Conservation (phyloP, 129 eudicot species). For the Arctium lappa region DNA sequence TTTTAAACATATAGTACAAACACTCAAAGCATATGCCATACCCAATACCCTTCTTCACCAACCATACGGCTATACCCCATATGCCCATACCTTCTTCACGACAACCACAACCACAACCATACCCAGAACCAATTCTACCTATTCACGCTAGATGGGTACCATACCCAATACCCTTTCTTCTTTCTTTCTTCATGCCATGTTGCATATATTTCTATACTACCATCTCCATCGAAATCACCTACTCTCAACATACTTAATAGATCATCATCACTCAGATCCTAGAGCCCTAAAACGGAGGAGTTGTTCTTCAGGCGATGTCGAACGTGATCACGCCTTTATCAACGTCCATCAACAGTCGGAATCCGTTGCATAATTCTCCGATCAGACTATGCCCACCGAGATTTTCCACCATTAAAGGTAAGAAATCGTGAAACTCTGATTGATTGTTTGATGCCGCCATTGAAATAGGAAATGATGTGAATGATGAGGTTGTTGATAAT, state of each 20-base stretch:
- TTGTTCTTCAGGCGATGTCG: conserved; percentile 69
- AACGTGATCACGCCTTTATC: conserved; percentile 77
- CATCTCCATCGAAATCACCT: conserved; percentile 85
- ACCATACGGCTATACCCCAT: too few relatives aligned
- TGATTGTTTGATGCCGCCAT: conserved; percentile 41
- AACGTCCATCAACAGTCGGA: conserved; percentile 53
- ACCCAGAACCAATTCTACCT: too few relatives aligned
- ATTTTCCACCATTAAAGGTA: conserved; percentile 76
- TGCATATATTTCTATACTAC: too few relatives aligned
- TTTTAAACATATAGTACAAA: too few relatives aligned
- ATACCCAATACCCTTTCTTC: too few relatives aligned
- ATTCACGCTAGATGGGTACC: too few relatives aligned
- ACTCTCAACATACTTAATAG: conserved; percentile 56
- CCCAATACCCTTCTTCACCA: too few relatives aligned
- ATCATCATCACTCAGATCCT: conserved; percentile 61
- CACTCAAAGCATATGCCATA: too few relatives aligned
- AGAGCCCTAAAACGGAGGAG: conserved; percentile 55
- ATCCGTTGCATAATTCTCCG: conserved; percentile 79
- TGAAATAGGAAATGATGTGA: conserved; percentile 5
- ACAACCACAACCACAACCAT: too few relatives aligned
- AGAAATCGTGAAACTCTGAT: conserved; percentile 43
- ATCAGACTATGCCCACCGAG: conserved; percentile 78
- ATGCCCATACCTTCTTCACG: too few relatives aligned
- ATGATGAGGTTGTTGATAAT: neutral
- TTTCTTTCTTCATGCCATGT: too few relatives aligned